Conservation (phyloP, 2,329 filamentous ascomycete genomes). For the Pyricularia pennisetigena region DNA sequence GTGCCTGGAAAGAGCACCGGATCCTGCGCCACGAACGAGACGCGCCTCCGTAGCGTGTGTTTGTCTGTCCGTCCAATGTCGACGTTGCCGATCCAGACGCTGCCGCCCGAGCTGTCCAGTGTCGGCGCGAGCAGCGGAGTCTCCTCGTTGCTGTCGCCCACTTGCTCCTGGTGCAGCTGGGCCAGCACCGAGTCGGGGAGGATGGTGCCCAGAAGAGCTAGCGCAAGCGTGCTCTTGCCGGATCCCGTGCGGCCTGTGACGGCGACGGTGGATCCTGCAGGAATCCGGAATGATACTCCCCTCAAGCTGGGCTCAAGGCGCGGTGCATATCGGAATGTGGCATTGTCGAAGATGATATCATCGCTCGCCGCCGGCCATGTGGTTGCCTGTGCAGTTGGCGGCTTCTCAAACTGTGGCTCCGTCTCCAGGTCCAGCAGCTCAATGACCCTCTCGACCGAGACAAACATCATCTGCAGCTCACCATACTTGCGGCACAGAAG, state of each 20-base stretch:
- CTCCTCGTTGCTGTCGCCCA: background rate
- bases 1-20: slow-evolving; percentile 51
- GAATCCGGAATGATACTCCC: slow-evolving; percentile 62
- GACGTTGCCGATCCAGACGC: slow-evolving; percentile 42
- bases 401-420: slow-evolving; percentile 43
- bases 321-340: slow-evolving; percentile 71
- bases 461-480: slow-evolving; percentile 82
- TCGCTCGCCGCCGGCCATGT: slow-evolving; percentile 65
- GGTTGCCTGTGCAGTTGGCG: slow-evolving; percentile 53
- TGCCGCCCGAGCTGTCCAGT: slow-evolving; percentile 20
- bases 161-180: background rate
- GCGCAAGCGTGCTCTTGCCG: slow-evolving; percentile 70
- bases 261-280: slow-evolving; percentile 49
- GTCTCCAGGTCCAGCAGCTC: slow-evolving; percentile 72
- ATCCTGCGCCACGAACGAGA: slow-evolving; percentile 56
- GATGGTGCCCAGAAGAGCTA: slow-evolving; percentile 47
- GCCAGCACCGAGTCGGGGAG: slow-evolving; percentile 26
- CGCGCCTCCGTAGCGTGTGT: slow-evolving; percentile 42
- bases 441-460: slow-evolving; percentile 78
- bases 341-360: slow-evolving; percentile 65
- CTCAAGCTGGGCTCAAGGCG: slow-evolving; percentile 64
- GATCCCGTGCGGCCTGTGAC: slow-evolving; percentile 79
- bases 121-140: background rate
- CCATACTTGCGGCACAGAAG: slow-evolving; percentile 71
- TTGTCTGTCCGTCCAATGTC: slow-evolving; percentile 44